Base-by-base conservation (phyloP, 768 basidiomycete species). In the Pisolithus marmoratus region DNA sequence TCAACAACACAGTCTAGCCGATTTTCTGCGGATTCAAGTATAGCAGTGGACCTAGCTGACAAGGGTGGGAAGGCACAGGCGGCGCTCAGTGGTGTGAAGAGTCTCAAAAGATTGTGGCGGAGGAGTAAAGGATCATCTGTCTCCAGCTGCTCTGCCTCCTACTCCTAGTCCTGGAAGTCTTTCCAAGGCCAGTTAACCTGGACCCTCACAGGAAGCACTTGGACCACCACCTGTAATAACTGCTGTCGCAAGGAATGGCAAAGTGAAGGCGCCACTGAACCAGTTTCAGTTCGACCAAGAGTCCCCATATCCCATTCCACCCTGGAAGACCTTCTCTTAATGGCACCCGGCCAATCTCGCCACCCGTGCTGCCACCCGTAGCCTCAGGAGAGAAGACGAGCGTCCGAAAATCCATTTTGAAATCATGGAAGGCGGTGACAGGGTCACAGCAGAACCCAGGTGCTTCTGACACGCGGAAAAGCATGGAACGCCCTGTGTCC, bases 71-170 rank as follows among this genome's bases (percentile, higher is more conserved):
- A 67, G 59, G 12, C 54, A 23, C 43, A 57, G 23, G 37, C 79
- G 29, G 81, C 84, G 0, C 68, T 90, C 40, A 85, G 87, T 72
- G 82, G 81, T 26, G 84, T 89, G 48, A 89, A 82, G 66, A 78
- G 77, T 53, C 78, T 91, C 61, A 85, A 80, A 67, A 85, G 80
- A 54, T 63, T 92, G 20, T 92, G 90, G 89, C 80, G 86, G 59
- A 87, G 79, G 76, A 87, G 84, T 58, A 81, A 78, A 71, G 57
- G 59, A 44, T 60, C 63, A 15, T 70, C 75, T 26, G 62, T 68
- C 23, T 63, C 75, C 26, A 49, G 8, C 53, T 12, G 63, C 70
- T 20, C 72, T 70, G 53, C 68, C 66, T 46, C 64, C 68, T 3
- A 66, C 70, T 3, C 66, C 67, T 40, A 63, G 66, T 19, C 67